phyloP scores from a whole-genome alignment of 305 asterid species.

The Caryopteris hybrid region DNA sequence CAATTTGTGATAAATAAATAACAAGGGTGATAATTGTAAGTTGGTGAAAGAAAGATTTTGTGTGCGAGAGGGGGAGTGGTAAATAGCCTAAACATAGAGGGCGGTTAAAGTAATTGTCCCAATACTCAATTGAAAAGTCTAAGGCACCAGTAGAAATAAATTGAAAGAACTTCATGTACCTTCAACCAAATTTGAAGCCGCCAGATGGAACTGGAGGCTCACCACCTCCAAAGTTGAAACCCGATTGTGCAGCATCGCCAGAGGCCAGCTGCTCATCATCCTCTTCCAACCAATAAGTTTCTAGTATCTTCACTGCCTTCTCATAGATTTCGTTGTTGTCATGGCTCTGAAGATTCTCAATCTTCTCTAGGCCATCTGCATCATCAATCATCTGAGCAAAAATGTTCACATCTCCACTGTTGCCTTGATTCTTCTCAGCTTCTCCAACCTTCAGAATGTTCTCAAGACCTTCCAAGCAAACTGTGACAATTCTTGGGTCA shows the following conservation, averaged over 20 bases:
- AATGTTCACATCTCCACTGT: conserved; percentile 45
- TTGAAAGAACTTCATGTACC: conserved; percentile 8
- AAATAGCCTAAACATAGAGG: too few species aligned
- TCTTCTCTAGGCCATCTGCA: conserved; percentile 70
- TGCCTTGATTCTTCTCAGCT: conserved; percentile 50
- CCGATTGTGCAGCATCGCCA: conserved; percentile 39
- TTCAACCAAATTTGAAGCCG: conserved; percentile 60
- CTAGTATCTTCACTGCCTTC: conserved; percentile 73
- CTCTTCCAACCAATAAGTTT: conserved; percentile 73
- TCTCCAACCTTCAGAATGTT: conserved; percentile 75
- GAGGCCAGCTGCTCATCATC: conserved; percentile 51
- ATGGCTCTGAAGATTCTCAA: conserved; percentile 61
- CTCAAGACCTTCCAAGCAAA: conserved; percentile 67
- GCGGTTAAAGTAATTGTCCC: not conserved
- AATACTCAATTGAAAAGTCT: not conserved
- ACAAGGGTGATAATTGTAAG: too few species aligned
- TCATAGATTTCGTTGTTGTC: conserved; percentile 64
- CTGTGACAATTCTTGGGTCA: conserved; percentile 60
- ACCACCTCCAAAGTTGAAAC: conserved; percentile 55
- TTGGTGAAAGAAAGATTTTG: too few species aligned
- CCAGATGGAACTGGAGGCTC: conserved; percentile 52
- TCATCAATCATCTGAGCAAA: conserved; percentile 67
- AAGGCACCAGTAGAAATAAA: not conserved
- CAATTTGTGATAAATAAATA: not conserved
- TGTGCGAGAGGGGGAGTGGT: too few species aligned